These are phyloP conservation scores for thale cress (Arabidopsis thaliana) DNA, from an alignment of 345 rosid genomes.

Conservation along the genomic window TAIR10.1 NC_003076.8:17774001-17774500, in stretches of 20 bases:
- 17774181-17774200: slow-evolving; percentile 25
- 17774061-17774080: neutral
- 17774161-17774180: slow-evolving; percentile 3
- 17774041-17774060: slow-evolving; percentile 86
- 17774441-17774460: neutral
- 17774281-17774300: slow-evolving; percentile 24
- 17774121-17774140: slow-evolving; percentile 19
- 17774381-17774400: neutral
- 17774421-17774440: neutral
- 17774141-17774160: neutral
- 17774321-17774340: slow-evolving; percentile 1
- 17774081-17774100: neutral
- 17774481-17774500: neutral
- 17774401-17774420: neutral
- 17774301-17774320: slow-evolving; percentile 25
- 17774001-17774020: slow-evolving; percentile 96
- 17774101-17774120: neutral
- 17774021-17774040: slow-evolving; percentile 96
- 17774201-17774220: slow-evolving; percentile 5
- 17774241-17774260: slow-evolving; percentile 36
- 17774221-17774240: slow-evolving; percentile 32
- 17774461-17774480: neutral
- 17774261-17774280: slow-evolving; percentile 31
- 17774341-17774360: neutral
- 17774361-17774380: neutral